Evolutionary conservation across 352 stramenopile genomes (phyloP).

Genomic region (Globisporangium acanthophoron): DNA sequence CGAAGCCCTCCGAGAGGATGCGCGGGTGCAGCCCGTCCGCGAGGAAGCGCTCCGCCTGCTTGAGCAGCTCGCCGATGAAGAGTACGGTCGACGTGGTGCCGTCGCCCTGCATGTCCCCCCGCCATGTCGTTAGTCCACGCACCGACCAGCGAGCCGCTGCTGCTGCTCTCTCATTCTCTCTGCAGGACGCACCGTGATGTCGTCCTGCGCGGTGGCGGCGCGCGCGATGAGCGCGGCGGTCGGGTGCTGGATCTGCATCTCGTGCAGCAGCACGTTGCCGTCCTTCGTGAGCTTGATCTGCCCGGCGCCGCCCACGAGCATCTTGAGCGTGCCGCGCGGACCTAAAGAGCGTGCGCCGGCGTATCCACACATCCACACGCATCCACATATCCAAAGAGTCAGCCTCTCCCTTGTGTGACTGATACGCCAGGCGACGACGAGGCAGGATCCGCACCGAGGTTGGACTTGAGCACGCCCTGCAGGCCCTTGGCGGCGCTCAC

Average conservation of each 20-base stretch:
- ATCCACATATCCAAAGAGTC: neutral
- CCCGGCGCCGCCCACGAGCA: constrained; percentile 98
- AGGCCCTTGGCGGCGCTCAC: constrained; percentile 96
- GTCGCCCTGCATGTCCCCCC: constrained; percentile 69
- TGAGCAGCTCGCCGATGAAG: constrained; percentile 98
- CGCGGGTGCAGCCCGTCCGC: constrained; percentile 96
- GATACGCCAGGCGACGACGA: too few species aligned
- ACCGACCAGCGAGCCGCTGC: too few species aligned
- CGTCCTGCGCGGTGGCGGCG: constrained; percentile 96
- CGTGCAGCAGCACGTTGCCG: constrained; percentile 97
- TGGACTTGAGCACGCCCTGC: constrained; percentile 93
- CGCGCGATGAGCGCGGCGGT: constrained; percentile 98
- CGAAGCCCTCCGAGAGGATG: constrained; percentile 97
- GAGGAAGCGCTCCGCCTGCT: constrained; percentile 96
- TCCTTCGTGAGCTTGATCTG: constrained; percentile 99
- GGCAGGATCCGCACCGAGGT: constrained; percentile 54
- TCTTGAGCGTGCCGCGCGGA: constrained; percentile 98
- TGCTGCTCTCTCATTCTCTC: too few species aligned
- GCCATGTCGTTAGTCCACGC: too few species aligned
- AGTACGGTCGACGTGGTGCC: constrained; percentile 98
- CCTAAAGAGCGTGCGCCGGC: constrained; percentile 21
- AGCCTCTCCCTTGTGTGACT: constrained; percentile 1
- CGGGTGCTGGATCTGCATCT: constrained; percentile 99
- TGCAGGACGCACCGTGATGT: constrained; percentile 60
- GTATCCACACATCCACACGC: neutral